Evolutionary conservation across 169 alveolate genomes (phyloP).

Genomic region (Plasmodium billcollinsi): DNA sequence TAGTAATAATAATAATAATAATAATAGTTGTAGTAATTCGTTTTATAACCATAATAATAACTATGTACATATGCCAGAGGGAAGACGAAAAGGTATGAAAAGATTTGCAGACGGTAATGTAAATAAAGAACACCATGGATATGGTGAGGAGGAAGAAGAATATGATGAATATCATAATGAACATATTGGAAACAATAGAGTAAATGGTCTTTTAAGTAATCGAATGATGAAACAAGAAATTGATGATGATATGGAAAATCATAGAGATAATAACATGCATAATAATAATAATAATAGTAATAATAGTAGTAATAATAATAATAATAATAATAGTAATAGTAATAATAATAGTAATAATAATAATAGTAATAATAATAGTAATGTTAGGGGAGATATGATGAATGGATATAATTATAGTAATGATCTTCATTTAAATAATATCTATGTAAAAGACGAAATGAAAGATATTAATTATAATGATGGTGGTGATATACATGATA

Average conservation of each 20-base stretch:
- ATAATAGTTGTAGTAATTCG: background rate
- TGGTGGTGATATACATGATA: background rate
- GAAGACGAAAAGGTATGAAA: no score
- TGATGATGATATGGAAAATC: no score
- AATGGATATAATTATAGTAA: background rate
- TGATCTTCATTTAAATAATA: background rate
- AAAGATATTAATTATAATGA: conserved; percentile 8
- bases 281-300: background rate
- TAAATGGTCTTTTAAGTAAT: no score
- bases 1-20: background rate
- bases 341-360: background rate
- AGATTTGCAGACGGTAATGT: no score
- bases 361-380: background rate
- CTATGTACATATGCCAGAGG: no score
- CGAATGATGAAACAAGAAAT: no score
- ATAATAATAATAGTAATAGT: background rate
- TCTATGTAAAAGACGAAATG: conserved; percentile 11
- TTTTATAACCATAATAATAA: background rate
- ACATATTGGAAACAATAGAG: background rate
- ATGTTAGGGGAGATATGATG: background rate
- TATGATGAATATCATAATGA: background rate
- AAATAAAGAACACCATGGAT: background rate
- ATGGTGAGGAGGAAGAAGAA: conserved; percentile 3
- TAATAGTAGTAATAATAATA: background rate
- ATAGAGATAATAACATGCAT: no score